Evolutionary conservation across 352 stramenopile genomes (phyloP), one percentile per base, ranked within the genome.

Genomic region (Achlya hypogyna): DNA sequence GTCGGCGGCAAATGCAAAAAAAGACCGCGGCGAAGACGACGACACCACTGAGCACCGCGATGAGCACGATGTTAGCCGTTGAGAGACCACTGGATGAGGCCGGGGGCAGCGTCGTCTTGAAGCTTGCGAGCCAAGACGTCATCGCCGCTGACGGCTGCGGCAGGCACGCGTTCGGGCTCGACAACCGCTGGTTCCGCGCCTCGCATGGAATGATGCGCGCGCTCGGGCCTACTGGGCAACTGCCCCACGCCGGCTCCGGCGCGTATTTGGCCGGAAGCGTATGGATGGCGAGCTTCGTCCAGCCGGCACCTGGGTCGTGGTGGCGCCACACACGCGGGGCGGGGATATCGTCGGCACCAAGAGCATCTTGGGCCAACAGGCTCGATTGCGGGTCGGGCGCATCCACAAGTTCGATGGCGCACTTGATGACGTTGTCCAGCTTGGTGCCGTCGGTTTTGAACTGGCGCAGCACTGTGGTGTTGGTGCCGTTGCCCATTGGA

Each of bases 121-220:
- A 27, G 3, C 16, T 28, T 9, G 18, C 14, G 51, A 59, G 51
- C 51, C 51, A 59, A 16, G 51, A 27, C 40, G 51, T 59, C 51
- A 59, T 59, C 25, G 51, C 51, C 10, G n/a, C 25, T 9, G 27
- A 35, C 12, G 51, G 51, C 22, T 6, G 12, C 29, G 51, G 51
- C 27, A 59, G 22, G 14, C 29, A 42, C 1, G 4, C 14, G 31
- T 59, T 59, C 10, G 18, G 51, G 18, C 22, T 35, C 51, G 34
- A 23, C 5, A 28, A 9, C 5, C 51, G 51, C 8, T 29, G 8
- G 51, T 42, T 35, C 10, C 29, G 23, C 25, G 51, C 16, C 18
- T 59, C 51, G 23, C 51, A 59, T 5, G 51, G 51, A 28, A 59
- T 59, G 51, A 59, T 59, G 27, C 23, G 31, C 51, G 51, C 51